Conservation (phyloP, 768 basidiomycete genomes). For the Lactifluus pinguis region DNA sequence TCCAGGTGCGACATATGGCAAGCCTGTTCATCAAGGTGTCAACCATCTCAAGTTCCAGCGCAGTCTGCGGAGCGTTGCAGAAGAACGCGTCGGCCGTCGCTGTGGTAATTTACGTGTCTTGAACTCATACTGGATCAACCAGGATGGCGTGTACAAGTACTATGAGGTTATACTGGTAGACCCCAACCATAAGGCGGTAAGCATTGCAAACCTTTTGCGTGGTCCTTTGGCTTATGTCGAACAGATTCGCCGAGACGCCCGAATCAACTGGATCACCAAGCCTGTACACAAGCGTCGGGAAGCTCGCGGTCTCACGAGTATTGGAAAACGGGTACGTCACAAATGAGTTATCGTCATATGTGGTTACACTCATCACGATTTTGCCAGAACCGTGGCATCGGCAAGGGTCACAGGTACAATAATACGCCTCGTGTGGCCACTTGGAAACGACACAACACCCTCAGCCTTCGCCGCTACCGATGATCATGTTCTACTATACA, state of each 20-base stretch:
- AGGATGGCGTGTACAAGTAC: conserved; percentile 98
- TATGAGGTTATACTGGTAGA: conserved; percentile 99
- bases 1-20: conserved; percentile 93
- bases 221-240: conserved; percentile 12
- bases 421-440: conserved; percentile 83
- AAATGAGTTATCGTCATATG: conserved; percentile 1
- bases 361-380: background rate
- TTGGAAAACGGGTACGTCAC: conserved; percentile 79
- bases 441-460: conserved; percentile 99
- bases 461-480: conserved; percentile 83
- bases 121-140: conserved; percentile 99
- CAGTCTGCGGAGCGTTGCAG: conserved; percentile 84
- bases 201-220: conserved; percentile 24
- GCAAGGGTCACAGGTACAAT: conserved; percentile 93
- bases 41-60: conserved; percentile 99
- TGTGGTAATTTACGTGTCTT: conserved; percentile 95
- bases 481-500: conserved; percentile 32
- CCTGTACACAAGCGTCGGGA: conserved; percentile 99
- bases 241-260: conserved; percentile 87
- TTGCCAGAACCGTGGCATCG: conserved; percentile 84
- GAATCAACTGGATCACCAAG: conserved; percentile 99
- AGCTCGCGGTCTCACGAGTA: conserved; percentile 92
- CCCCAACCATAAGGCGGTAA: conserved; percentile 85
- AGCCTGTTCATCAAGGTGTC: conserved; percentile 98
- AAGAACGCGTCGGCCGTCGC: conserved; percentile 94